Conservation (phyloP, 1,139 yeast species). For the Casaregolazyma suthepensis region DNA sequence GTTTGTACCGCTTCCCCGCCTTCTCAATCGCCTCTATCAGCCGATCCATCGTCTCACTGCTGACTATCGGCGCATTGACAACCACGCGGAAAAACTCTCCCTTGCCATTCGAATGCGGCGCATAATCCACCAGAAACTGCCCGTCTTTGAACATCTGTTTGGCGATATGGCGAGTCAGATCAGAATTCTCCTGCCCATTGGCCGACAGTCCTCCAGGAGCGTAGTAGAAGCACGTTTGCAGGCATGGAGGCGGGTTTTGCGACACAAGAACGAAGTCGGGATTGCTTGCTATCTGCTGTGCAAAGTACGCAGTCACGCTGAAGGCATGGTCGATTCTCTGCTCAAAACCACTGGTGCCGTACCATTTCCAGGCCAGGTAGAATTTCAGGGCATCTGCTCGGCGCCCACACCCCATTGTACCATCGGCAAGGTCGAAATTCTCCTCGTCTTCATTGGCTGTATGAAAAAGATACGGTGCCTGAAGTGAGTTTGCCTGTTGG, state of each 20-base stretch:
- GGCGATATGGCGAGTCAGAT: constrained; percentile 58
- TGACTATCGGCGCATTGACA: constrained; percentile 62
- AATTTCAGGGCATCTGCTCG: constrained; percentile 77
- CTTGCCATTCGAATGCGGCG: constrained; percentile 54
- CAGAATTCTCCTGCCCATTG: constrained; percentile 42
- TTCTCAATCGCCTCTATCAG: constrained; percentile 34
- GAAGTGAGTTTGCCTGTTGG: constrained; percentile 66
- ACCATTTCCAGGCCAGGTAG: constrained; percentile 76
- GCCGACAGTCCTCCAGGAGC: constrained; percentile 38
- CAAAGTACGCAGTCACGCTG: constrained; percentile 56
- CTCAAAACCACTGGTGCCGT: constrained; percentile 51
- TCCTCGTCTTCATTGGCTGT: constrained; percentile 44
- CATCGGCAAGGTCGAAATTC: constrained; percentile 76
- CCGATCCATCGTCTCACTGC: constrained; percentile 38
- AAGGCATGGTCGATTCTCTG: constrained; percentile 68
- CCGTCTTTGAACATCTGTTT: constrained; percentile 56
- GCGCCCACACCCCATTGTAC: constrained; percentile 91
- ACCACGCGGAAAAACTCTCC: constrained; percentile 87
- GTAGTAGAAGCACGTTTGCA: constrained; percentile 80
- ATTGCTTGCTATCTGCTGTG: constrained; percentile 35
- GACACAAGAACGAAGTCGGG: constrained; percentile 49
- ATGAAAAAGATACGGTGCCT: constrained; percentile 81
- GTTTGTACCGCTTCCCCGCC: constrained; percentile 19
- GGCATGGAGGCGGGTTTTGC: constrained; percentile 60
- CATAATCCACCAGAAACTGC: constrained; percentile 67